Base-by-base conservation (phyloP, 2,329 filamentous ascomycete species). In the Hymenoscyphus salicellus region DNA sequence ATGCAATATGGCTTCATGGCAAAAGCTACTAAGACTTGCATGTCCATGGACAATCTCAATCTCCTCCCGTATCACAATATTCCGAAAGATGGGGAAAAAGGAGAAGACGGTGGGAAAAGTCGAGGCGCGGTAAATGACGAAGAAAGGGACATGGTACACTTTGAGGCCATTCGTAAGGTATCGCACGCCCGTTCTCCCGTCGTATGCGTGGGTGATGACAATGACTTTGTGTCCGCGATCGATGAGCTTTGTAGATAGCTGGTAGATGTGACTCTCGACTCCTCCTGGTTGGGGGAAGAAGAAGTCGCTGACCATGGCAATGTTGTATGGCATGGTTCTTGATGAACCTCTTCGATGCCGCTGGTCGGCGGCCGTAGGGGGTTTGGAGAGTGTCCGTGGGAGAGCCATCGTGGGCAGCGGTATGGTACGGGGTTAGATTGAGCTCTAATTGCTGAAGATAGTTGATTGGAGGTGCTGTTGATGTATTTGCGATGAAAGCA, bases 1-100 rank as follows among this genome's bases (percentile, higher is more conserved):
- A 79, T 99, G 95, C 10, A 99, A 79, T 64, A 99, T 96, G 10
- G 91, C 95, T 78, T 99, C 95, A 74, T 96, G 91, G 75, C 94
- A 97, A 60, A 99, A 83, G 75, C 89, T 96, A 77, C 93, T 97
- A 67, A 99, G 82, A 75, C 92, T 97, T 36, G 86, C 94, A 80
- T 99, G 95, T n/a, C 94, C 95, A 76, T 99, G 95, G 0, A 99
- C 93, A 72, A 99, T 99, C 77, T 98, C 90, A 71, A 99, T 97
- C 66, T 89, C 86, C 78, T 99, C 95, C 56, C 95, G 88, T 66
- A 99, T 90, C 67, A 97, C 86, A 72, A 99, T 98, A 72, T 98
- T 96, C 64, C 95, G 89, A 73, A 99, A 93, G n/a, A 97, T 88
- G 10, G 96, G 95, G 73, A 99, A 99, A 80, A 97, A 97, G 33